A percentile compares a stretch with the other conserved stretches of the same genome.
phyloP scores from a whole-genome alignment of 768 basidiomycete genomes.

The Grammothele lineata region DNA sequence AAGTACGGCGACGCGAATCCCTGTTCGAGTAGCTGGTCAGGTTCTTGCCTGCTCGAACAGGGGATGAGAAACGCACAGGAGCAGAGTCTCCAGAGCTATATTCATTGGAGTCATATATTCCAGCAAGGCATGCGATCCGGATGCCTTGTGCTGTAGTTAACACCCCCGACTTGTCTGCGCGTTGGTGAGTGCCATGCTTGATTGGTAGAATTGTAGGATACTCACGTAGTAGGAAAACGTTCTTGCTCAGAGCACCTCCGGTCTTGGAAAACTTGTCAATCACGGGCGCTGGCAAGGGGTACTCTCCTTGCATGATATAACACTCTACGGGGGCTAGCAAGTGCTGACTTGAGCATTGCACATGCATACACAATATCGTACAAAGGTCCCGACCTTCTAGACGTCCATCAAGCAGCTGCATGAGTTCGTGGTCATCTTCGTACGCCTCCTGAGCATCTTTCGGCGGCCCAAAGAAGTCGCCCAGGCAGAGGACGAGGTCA shows the following conservation, averaged over 20 bases:
- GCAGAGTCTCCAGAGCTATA: conserved; percentile 57
- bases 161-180: conserved; percentile 73
- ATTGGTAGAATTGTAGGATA: too few species aligned
- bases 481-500: conserved; percentile 73
- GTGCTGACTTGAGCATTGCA: conserved; percentile 11
- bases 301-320: conserved; percentile 87
- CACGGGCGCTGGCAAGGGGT: conserved; percentile 67
- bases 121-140: conserved; percentile 83
- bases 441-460: conserved; percentile 28
- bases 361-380: neutral
- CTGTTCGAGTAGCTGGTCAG: conserved; percentile 29
- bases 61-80: conserved; percentile 43
- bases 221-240: conserved; percentile 85
- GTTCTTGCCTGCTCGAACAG: neutral
- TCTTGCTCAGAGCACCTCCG: conserved; percentile 75
- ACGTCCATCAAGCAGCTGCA: conserved; percentile 59
- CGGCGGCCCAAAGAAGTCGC: conserved; percentile 81
- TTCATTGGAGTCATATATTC: conserved; percentile 60
- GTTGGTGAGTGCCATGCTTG: conserved; percentile 12
- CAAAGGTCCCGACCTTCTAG: conserved; percentile 50
- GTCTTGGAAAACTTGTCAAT: conserved; percentile 72
- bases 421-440: conserved; percentile 45
- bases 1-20: conserved; percentile 78
- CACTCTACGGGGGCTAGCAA: conserved; percentile 77
- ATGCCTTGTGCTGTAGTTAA: conserved; percentile 77